Conservation (phyloP, 257 asterid species). For the Penstemon barbatus region DNA sequence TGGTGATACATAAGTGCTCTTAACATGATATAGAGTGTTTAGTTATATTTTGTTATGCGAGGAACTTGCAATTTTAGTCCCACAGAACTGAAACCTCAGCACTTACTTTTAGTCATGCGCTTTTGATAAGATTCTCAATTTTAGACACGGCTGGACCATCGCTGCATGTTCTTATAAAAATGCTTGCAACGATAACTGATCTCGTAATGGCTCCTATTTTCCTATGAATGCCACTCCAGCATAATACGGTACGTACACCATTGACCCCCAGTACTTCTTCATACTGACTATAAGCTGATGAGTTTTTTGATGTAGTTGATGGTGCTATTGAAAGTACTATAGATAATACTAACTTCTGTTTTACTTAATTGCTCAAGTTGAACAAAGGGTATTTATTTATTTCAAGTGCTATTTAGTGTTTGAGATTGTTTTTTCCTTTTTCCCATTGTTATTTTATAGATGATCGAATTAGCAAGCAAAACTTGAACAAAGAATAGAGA, state of each 20-base stretch:
- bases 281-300: slow-evolving; percentile 20
- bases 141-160: slow-evolving; percentile 99
- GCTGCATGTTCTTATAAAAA: slow-evolving; percentile 88
- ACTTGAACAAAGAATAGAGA: no score
- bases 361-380: slow-evolving; percentile 10
- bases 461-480: no score
- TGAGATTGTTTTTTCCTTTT: no score
- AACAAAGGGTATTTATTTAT: slow-evolving; percentile 3
- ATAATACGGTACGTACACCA: slow-evolving; percentile 20
- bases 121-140: slow-evolving; percentile 39
- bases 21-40: neutral
- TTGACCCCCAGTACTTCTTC: slow-evolving; percentile 9
- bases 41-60: neutral
- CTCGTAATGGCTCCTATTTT: slow-evolving; percentile 98
- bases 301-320: slow-evolving; percentile 30
- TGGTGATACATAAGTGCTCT: slow-evolving; percentile 88
- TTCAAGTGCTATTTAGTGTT: neutral
- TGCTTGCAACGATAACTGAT: slow-evolving; percentile 98
- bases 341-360: slow-evolving; percentile 18
- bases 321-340: slow-evolving; percentile 29
- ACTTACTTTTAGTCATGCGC: neutral
- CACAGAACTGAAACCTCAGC: neutral
- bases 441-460: no score
- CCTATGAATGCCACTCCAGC: slow-evolving; percentile 46
- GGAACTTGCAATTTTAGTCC: neutral